Evolutionary conservation across 345 rosid genomes (phyloP), one percentile per base, ranked within the genome.

Genomic region (Populus tremula): DNA sequence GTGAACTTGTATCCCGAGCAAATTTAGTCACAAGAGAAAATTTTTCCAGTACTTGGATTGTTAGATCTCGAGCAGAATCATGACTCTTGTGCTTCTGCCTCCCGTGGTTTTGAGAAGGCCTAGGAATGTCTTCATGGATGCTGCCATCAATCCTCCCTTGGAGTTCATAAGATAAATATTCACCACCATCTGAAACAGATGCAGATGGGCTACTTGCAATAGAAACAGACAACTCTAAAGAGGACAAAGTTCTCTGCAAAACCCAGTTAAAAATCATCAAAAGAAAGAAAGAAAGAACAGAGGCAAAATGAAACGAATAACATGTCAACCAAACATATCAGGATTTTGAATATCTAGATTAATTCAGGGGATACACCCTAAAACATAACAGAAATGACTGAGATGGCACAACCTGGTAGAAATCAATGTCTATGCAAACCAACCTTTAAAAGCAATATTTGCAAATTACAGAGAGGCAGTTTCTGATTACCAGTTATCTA

Each of bases 1-100:
- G 99, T 33, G 97, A 87, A 77, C 98, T 93, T 70, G 98, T 92
- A 31, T 96, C 98, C 56, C 98, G 86, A 35, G 97, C 97, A 89
- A 94, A 94, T 86, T 90, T 94, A 31, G 99, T 92, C 75, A 96
- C 98, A 67, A 88, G 92, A 77, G 99, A 96, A 78, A 93, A 96
- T 81, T 92, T 96, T 86, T 92, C 99, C 82, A 96, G 74, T 68
- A 94, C 92, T 35, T 92, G 93, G 78, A 94, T 92, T 70, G 98
- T 90, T 71, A 94, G 89, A 83, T 96, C 99, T 65, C 93, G 90
- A 85, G 94, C 85, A 79, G 98, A 97, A 91, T 92, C 99, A 35
- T 89, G 87, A 86, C 74, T 78, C 86, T 88, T 92, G 12, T 86
- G 92, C 85, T 87, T 89, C 7, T 76, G 85, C 83, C 92, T 88